Evolutionary conservation across 2,329 filamentous ascomycete genomes (phyloP), one percentile per base, ranked within the genome.

Genomic region (Leptographium flavum): DNA sequence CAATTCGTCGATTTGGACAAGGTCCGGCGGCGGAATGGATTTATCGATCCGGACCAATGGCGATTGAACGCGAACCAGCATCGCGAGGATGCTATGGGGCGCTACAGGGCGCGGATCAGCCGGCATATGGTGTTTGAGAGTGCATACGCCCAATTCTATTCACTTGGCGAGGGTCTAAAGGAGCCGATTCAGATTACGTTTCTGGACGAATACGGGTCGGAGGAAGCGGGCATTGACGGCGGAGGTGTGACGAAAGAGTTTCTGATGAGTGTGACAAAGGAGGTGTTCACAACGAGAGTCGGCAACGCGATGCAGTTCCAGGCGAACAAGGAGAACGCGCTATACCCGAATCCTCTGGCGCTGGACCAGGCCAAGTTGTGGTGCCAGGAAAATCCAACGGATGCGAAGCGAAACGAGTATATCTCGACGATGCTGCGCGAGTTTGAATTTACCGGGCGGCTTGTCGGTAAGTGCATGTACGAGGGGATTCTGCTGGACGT

Each of bases 231-330:
- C 10, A 96, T 98, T 45, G 92, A 98, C 57, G 92, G 92, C 0
- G 92, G 92, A 9, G 92, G 92, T 50, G 92, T 98, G 9, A 95
- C 90, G 2, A 98, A 98, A 55, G 92, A 98, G 56, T 98, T 98
- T 50, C 69, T 98, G 13, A 94, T 81, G 1, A 92, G 84, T 50
- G 77, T 94, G 41, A 94, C 87, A 1, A 80, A 74, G 19, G 84
- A 95, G 59, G 87, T 87, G 0, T 94, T 96, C 57, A 74, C 73
- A 3, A 65, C 68, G 19, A 65, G 68, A 2, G 28, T 41, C 3
- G 69, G 73, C 14, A 8, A 17, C 9, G n/a, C 32, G 32, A 27
- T 28, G 36, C 73, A 93, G 50, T 98, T 98, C 57, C 68, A 79
- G 5, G 80, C 87, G 43, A 98, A 93, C 57, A 81, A 84, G 49